Percentiles rank a stretch among this genome's conserved stretches.
These are phyloP conservation scores for Sporothrix pseudoabietina DNA, from an alignment of 2,329 filamentous ascomycete genomes.

Conservation along the genomic window DNA sequence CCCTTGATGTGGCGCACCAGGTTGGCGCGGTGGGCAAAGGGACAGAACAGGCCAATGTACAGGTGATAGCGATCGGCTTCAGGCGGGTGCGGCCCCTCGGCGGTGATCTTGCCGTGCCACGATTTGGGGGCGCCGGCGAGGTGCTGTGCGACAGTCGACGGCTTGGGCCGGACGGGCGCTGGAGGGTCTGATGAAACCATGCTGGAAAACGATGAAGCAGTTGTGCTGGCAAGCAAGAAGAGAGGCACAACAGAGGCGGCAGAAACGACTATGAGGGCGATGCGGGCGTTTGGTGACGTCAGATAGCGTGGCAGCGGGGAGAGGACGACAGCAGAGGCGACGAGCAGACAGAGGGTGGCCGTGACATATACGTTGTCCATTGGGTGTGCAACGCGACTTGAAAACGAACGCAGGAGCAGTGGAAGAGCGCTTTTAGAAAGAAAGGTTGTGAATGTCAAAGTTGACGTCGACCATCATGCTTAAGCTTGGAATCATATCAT, in stretches of 20 bases:
- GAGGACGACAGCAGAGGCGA: conserved; percentile 7
- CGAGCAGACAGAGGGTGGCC: conserved; percentile 8
- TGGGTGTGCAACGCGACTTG: neutral
- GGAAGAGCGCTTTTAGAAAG: neutral
- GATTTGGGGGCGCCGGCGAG: conserved; percentile 35
- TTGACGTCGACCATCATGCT: neutral
- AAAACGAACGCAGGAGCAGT: neutral
- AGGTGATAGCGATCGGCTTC: conserved; percentile 38
- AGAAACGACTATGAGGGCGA: neutral
- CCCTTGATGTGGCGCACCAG: conserved; percentile 61
- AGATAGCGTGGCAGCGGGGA: neutral
- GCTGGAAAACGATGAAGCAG: neutral
- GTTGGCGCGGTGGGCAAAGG: conserved; percentile 64
- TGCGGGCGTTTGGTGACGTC: neutral
- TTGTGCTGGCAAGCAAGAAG: neutral
- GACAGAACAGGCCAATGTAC: conserved; percentile 61
- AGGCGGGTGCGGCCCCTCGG: conserved; percentile 37
- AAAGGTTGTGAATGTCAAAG: neutral
- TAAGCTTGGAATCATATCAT: neutral
- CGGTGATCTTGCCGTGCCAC: conserved; percentile 39
- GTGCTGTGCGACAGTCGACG: conserved; percentile 34
- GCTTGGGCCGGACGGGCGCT: conserved; percentile 25
- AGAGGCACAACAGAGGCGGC: neutral
- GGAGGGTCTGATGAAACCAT: neutral
- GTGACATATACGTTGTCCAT: conserved; percentile 6